phyloP scores from a whole-genome alignment of 345 rosid genomes.

The Melaleuca quinquenervia region DNA sequence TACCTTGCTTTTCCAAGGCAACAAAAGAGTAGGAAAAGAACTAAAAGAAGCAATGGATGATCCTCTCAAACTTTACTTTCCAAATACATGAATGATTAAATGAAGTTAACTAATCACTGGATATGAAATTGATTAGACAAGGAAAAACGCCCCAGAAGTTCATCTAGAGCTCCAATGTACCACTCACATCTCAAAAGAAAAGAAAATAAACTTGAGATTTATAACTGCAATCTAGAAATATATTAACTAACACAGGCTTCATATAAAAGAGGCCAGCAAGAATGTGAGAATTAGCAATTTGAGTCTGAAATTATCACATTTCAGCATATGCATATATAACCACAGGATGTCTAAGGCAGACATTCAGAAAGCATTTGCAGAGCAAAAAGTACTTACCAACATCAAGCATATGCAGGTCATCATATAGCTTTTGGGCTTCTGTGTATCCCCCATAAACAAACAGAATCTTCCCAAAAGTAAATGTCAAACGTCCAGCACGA shows the following conservation, averaged over 20 bases:
- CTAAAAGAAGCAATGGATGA: no score
- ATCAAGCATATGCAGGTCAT: conserved; percentile 79
- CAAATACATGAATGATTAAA: neutral
- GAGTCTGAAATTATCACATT: neutral
- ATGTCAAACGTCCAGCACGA: conserved; percentile 88
- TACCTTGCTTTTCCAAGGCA: neutral
- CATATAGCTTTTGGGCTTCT: conserved; percentile 76
- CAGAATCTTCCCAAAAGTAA: conserved; percentile 68
- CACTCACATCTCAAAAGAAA: no score
- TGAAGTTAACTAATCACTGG: no score
- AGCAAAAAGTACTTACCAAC: conserved; percentile 40
- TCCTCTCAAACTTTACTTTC: neutral
- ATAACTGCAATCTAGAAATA: no score
- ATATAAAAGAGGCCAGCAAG: no score
- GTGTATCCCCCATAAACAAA: conserved; percentile 95
- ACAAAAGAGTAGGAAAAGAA: no score
- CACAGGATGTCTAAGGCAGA: neutral
- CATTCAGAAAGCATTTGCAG: neutral
- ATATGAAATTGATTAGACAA: no score
- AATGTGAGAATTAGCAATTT: no score
- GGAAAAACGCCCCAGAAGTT: no score
- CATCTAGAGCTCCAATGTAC: no score
- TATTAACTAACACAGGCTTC: no score
- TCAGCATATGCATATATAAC: neutral
- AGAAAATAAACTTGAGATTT: no score